These are phyloP conservation scores for Phytopythium cucurbitacearum DNA, from an alignment of 352 stramenopile genomes.

Conservation along the genomic window DNA sequence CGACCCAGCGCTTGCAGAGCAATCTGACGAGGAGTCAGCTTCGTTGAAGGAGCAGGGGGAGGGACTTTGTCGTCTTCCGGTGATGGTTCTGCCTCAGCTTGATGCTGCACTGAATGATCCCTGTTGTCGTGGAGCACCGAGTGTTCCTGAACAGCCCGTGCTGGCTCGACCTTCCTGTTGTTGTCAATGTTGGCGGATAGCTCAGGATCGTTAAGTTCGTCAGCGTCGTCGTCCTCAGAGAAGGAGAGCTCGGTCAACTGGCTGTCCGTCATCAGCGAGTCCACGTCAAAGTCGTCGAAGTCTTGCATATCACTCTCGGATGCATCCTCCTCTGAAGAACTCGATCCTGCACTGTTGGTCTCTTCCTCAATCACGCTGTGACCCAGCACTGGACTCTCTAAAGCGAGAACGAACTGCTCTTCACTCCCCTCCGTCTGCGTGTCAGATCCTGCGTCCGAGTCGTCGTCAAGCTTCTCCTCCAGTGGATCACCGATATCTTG, in stretches of 20 bases:
- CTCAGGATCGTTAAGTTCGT: background rate
- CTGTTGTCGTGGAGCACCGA: background rate
- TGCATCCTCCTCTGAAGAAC: slow-evolving; percentile 2
- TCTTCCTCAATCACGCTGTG: background rate
- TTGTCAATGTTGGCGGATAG: background rate
- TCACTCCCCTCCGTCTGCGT: slow-evolving; percentile 8
- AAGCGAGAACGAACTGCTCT: slow-evolving; percentile 4
- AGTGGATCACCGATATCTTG: no score
- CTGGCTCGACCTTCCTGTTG: background rate
- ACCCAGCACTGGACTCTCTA: background rate
- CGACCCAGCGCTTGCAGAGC: slow-evolving; percentile 6
- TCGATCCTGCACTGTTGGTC: background rate
- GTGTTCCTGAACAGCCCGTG: no score
- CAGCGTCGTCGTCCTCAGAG: background rate
- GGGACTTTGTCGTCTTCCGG: slow-evolving; percentile 4
- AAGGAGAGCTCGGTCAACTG: slow-evolving; percentile 5
- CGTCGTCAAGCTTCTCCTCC: background rate
- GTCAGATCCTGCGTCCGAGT: slow-evolving; percentile 6
- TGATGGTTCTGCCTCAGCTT: slow-evolving; percentile 1
- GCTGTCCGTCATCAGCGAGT: slow-evolving; percentile 11
- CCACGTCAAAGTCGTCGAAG: slow-evolving; percentile 33
- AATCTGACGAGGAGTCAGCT: slow-evolving; percentile 2
- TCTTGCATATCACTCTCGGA: slow-evolving; percentile 24
- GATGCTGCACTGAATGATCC: background rate
- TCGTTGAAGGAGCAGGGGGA: slow-evolving; percentile 3